phyloP scores from a whole-genome alignment of 306 rosid species.

The Quercus parvula region DNA sequence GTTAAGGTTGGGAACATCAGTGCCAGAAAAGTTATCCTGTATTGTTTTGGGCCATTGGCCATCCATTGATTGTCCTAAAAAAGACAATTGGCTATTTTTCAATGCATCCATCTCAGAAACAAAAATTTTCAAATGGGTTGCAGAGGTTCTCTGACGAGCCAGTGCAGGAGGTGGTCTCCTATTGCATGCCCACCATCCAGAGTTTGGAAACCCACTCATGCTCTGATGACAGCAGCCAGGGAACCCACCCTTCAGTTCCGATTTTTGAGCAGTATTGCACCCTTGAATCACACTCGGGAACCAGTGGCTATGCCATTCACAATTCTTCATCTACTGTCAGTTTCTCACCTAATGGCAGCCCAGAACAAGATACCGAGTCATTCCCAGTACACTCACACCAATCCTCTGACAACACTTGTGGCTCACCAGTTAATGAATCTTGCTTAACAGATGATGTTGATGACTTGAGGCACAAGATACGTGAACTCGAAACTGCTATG shows the following conservation, averaged over 20 bases:
- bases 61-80: not conserved
- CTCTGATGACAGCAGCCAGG: slow-evolving; percentile 48
- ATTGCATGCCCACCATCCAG: slow-evolving; percentile 31
- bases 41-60: slow-evolving; percentile 6
- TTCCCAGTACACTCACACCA: slow-evolving; percentile 17
- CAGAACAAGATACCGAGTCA: slow-evolving; percentile 46
- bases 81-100: slow-evolving; percentile 14
- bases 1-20: slow-evolving; percentile 7
- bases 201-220: slow-evolving; percentile 32
- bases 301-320: slow-evolving; percentile 49
- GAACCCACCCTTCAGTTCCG: slow-evolving; percentile 39
- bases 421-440: slow-evolving; percentile 52
- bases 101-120: slow-evolving; percentile 54
- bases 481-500: slow-evolving; percentile 79
- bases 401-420: slow-evolving; percentile 44
- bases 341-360: slow-evolving; percentile 55
- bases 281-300: slow-evolving; percentile 56
- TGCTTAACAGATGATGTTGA: slow-evolving; percentile 46
- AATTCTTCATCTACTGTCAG: slow-evolving; percentile 61
- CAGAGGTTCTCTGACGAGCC: slow-evolving; percentile 36
- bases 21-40: slow-evolving; percentile 13
- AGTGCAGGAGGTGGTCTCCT: slow-evolving; percentile 46
- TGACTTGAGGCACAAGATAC: slow-evolving; percentile 74
- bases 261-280: slow-evolving; percentile 39
- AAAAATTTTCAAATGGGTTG: slow-evolving; percentile 35